phyloP scores from a whole-genome alignment of 441 rosid species.

The Adansonia grandidieri region DNA sequence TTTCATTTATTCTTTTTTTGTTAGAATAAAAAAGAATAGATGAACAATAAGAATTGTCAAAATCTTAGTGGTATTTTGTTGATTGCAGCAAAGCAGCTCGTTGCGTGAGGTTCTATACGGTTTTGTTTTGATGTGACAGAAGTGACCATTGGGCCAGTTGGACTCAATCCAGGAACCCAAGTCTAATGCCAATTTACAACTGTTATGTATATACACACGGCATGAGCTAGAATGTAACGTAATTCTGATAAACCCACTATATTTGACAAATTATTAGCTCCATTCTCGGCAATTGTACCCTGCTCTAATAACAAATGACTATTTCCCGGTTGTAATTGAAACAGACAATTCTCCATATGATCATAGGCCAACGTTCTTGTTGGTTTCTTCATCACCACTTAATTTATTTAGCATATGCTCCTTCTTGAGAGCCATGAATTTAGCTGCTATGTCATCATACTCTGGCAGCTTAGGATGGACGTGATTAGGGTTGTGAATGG shows the following conservation, averaged over 20 bases:
- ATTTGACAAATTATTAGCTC: background rate
- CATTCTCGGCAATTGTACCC: background rate
- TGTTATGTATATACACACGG: background rate
- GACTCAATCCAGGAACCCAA: background rate
- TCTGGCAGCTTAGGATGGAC: slow-evolving; percentile 90
- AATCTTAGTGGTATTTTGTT: no score
- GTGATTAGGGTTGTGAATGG: slow-evolving; percentile 49
- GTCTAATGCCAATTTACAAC: background rate
- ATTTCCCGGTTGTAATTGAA: background rate
- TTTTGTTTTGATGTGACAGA: no score
- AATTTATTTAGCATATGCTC: slow-evolving; percentile 38
- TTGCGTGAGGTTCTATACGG: background rate
- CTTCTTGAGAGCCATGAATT: slow-evolving; percentile 67
- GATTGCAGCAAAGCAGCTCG: no score
- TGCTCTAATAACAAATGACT: background rate
- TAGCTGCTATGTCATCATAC: slow-evolving; percentile 70
- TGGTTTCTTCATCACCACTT: background rate
- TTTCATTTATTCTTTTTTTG: no score
- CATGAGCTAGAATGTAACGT: background rate
- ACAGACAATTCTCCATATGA: background rate
- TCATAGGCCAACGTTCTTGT: background rate
- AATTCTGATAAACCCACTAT: background rate
- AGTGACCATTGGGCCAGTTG: background rate
- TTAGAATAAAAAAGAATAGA: no score
- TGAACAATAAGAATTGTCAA: no score